Base-by-base conservation (phyloP, 176 grass and related monocot genomes). In the Aegilops sharonensis region DNA sequence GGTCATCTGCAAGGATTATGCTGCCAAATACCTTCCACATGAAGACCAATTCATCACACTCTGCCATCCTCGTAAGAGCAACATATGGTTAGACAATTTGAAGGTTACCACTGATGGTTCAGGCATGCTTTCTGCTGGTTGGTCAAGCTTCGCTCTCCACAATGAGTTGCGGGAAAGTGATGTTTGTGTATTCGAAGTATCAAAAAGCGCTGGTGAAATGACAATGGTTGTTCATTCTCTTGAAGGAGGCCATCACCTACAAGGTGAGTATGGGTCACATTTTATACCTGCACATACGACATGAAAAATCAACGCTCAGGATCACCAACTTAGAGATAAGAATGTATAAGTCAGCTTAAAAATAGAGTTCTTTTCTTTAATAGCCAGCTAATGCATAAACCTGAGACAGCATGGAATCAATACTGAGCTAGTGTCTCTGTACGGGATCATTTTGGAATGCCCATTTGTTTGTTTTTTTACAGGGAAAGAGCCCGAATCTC, bases 151-250 rank as follows among this genome's bases (percentile, higher is more conserved):
- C 10, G 74, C 50, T 72, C 18, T 8, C 27, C 39, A 63, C 23
- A 74, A 80, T 21, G 10, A 75, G 4, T 65, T 91, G 31, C 76
- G 70, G 63, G 73, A 64, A 78, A 75, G 67, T 64, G 35, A 84
- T 65, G 15, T 80, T 3, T 91, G 89, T 6, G 25, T 65, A 9
- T 91, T 87, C 37, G 89, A 91, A 81, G 25, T 87, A 72, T 83
- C 25, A 18, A 71, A 30, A 74, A 48, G 23, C 23, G 7, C 8
- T 2, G 40, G 40, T 74, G 71, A 74, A 74, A 43, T 47, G 34
- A 27, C 15, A 10, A 61, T 89, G 10, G 4, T 64, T 15, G 73
- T 84, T 25, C 81, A 89, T 78, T n/a, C 7, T 47, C 59, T 79
- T 66, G 62, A 42, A 59, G 9, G 59, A 45, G 76, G 40, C 25